Evolutionary conservation across 1,139 yeast species (phyloP), one percentile per base, ranked within the genome.

Genomic region (Sugiyamaella japonica): DNA sequence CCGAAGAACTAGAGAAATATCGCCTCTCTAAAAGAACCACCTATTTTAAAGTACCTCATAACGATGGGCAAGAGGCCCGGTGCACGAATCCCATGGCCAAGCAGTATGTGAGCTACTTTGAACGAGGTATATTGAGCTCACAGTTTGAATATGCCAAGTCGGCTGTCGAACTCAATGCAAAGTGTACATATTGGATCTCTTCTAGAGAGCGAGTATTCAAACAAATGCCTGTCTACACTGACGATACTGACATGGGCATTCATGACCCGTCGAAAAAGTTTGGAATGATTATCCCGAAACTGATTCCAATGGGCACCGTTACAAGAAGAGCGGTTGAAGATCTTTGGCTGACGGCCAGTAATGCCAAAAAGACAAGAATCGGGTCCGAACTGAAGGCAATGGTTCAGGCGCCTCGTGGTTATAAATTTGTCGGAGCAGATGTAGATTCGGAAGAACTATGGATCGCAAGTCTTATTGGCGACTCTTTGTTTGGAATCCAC

Each of bases 381-480:
- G 99, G 99, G 0, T 90, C 98, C 0, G 99, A 95, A 67, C 76
- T 93, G 58, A 95, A 95, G 70, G 83, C 97, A 0, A 82, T 89
- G 75, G 76, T 95, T 6, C 76, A 79, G 57, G 97, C 98, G 0
- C 99, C 99, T 0, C 74, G 80, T 2, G 98, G 98, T 0, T 93
- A 90, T 68, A 82, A 82, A 46, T 87, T 95, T 73, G 96, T 95
- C 9, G 99, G 99, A 6, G 99, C 99, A 10, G 52, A 95, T 75
- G 99, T 95, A 4, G 99, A 95, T 71, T 89, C 97, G 41, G 99
- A 95, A 68, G 99, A 95, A 67, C 76, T 95, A 49, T 95, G 99
- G 99, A 93, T 95, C 62, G 99, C 99, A 0, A 87, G 97, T 28
- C 75, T 95, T 39, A 84, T 93, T 48, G 98, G 99, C 1, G 99